Evolutionary conservation across 805 yeast genomes (phyloP).

Genomic region (Scheffersomyces spartinae): DNA sequence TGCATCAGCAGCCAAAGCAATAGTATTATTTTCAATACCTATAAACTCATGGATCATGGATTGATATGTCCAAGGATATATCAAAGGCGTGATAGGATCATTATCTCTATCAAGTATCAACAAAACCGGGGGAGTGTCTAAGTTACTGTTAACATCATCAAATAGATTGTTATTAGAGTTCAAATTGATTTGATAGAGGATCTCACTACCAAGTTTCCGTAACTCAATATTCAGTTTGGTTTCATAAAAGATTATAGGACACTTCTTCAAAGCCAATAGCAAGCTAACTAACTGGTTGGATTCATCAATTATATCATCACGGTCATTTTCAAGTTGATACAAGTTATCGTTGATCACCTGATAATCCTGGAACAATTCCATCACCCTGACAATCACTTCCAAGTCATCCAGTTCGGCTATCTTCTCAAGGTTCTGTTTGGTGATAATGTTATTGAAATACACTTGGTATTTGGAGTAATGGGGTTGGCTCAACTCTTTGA

Average conservation of each 20-base stretch:
- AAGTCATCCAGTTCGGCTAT: conserved; percentile 85
- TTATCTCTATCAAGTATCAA: conserved; percentile 71
- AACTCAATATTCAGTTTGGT: conserved; percentile 50
- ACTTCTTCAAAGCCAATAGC: conserved; percentile 59
- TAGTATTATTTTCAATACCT: conserved; percentile 74
- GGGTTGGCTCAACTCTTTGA: conserved; percentile 64
- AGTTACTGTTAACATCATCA: conserved; percentile 44
- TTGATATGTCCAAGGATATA: conserved; percentile 96
- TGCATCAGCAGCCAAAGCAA: conserved; percentile 47
- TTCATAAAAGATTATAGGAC: conserved; percentile 75
- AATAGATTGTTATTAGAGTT: conserved; percentile 49
- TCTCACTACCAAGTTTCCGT: conserved; percentile 56
- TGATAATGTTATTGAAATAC: conserved; percentile 64
- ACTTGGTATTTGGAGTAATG: conserved; percentile 70
- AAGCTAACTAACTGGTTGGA: conserved; percentile 36
- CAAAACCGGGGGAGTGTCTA: conserved; percentile 63
- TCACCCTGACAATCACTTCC: conserved; percentile 65
- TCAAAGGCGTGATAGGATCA: conserved; percentile 88
- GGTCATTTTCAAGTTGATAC: conserved; percentile 28
- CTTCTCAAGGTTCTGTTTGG: conserved; percentile 71
- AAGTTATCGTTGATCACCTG: conserved; percentile 61
- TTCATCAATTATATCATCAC: conserved; percentile 26
- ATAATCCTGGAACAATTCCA: conserved; percentile 81
- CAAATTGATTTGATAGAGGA: conserved; percentile 44
- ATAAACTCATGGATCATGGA: conserved; percentile 93